Conservation (phyloP, 306 rosid genomes). For the Astragalus membranaceus region DNA sequence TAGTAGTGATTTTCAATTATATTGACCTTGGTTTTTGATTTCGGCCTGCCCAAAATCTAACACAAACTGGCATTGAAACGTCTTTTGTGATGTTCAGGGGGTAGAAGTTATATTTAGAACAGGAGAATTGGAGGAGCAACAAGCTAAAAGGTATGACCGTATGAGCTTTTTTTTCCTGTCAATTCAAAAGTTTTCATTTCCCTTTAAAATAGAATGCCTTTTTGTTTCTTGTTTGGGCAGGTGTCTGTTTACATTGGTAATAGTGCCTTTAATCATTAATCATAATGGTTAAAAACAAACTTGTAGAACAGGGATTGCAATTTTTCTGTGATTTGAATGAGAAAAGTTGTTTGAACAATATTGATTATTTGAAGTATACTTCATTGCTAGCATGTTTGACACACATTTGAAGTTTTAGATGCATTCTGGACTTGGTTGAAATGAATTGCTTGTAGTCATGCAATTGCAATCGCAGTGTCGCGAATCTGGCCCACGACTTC, state of each 20-base stretch:
- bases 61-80: background rate
- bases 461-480: no score
- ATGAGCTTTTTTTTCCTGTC: background rate
- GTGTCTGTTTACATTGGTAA: background rate
- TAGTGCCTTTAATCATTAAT: background rate
- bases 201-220: background rate
- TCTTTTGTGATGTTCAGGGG: slow-evolving; percentile 45
- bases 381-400: background rate
- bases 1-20: background rate
- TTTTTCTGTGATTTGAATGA: slow-evolving; percentile 1
- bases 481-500: no score
- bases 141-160: slow-evolving; percentile 64
- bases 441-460: no score
- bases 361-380: background rate
- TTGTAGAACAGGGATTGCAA: background rate
- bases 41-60: no score
- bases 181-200: background rate
- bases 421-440: background rate
- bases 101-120: slow-evolving; percentile 85
- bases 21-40: no score
- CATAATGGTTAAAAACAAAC: background rate
- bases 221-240: background rate
- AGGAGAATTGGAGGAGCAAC: slow-evolving; percentile 81
- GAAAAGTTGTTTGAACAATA: background rate
- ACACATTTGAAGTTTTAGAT: background rate